Conservation (phyloP, 2,329 filamentous ascomycete species). For the Hymenoscyphus fraxineus region DNA sequence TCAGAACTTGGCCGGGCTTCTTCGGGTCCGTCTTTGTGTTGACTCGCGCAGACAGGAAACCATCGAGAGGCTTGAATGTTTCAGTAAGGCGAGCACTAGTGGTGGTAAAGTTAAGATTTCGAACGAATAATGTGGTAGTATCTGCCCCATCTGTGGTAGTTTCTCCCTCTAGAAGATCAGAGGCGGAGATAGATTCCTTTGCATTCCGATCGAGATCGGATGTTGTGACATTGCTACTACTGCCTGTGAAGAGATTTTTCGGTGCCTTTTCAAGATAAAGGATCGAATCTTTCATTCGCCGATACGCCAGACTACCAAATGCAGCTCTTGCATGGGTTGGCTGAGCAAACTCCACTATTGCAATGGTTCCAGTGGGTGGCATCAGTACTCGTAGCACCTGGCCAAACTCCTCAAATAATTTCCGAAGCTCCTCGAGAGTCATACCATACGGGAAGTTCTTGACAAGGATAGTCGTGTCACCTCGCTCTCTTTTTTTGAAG, state of each 20-base stretch:
- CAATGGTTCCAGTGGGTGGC: constrained; percentile 89
- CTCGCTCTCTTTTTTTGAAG: constrained; percentile 80
- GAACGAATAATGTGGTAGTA: constrained; percentile 83
- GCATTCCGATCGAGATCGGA: constrained; percentile 18
- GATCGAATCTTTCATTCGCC: constrained; percentile 84
- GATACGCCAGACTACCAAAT: constrained; percentile 81
- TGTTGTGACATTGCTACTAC: constrained; percentile 17
- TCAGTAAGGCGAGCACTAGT: constrained; percentile 72
- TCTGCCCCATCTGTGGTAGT: constrained; percentile 52
- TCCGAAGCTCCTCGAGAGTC: constrained; percentile 50
- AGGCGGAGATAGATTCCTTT: constrained; percentile 48
- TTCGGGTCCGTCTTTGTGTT: constrained; percentile 95
- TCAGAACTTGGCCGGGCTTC: constrained; percentile 78
- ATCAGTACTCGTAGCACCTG: constrained; percentile 79
- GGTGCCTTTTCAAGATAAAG: constrained; percentile 93
- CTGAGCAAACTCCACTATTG: constrained; percentile 84
- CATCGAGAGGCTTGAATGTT: constrained; percentile 75
- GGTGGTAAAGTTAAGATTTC: constrained; percentile 90
- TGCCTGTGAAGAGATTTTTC: constrained; percentile 64
- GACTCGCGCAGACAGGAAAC: constrained; percentile 83
- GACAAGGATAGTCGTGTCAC: constrained; percentile 82
- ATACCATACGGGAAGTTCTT: constrained; percentile 85
- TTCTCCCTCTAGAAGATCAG: constrained; percentile 62
- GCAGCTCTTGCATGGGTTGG: constrained; percentile 76
- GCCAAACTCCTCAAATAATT: constrained; percentile 60